These are phyloP conservation scores for Picea abies DNA, from an alignment of 83 land plant species.

Conservation along the genomic window DNA sequence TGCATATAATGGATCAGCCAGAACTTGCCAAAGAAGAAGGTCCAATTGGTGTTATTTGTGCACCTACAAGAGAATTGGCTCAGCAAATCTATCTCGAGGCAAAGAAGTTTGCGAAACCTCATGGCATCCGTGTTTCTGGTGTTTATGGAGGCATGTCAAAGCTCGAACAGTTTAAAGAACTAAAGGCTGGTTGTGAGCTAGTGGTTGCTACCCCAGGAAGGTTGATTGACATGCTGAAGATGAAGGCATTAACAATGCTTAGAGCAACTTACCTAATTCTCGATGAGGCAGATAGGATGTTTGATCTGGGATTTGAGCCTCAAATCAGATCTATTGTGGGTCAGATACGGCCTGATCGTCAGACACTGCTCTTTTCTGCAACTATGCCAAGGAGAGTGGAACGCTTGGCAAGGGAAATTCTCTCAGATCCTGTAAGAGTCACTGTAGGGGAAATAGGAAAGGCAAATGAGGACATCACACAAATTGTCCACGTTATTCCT, in stretches of 20 bases:
- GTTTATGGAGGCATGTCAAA: slow-evolving; percentile 99
- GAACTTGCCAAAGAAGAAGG: slow-evolving; percentile 96
- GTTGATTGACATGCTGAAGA: slow-evolving; percentile 91
- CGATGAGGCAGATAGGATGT: slow-evolving; percentile 99
- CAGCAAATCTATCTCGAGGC: slow-evolving; percentile 90
- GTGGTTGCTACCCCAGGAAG: slow-evolving; percentile 98
- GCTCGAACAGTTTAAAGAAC: slow-evolving; percentile 93
- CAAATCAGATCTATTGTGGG: slow-evolving; percentile 98
- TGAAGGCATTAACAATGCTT: slow-evolving; percentile 94
- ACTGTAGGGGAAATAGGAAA: slow-evolving; percentile 93
- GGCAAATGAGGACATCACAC: slow-evolving; percentile 99
- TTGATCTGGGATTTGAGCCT: slow-evolving; percentile 99
- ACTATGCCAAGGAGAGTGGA: slow-evolving; percentile 97
- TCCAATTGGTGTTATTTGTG: slow-evolving; percentile 95
- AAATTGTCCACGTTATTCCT: slow-evolving; percentile 81
- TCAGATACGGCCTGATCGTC: slow-evolving; percentile 97
- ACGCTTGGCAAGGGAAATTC: slow-evolving; percentile 83
- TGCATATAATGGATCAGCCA: slow-evolving; percentile 98
- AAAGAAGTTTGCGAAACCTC: slow-evolving; percentile 89
- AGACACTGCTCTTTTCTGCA: slow-evolving; percentile 95
- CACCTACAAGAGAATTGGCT: slow-evolving; percentile 97
- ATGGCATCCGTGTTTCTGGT: slow-evolving; percentile 89
- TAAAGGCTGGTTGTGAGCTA: slow-evolving; percentile 96
- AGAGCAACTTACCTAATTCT: slow-evolving; percentile 90
- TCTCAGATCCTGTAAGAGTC: slow-evolving; percentile 85